Base-by-base conservation (phyloP, 192 early-diverging fungal genomes). In the Haplosporangium gracile region DNA sequence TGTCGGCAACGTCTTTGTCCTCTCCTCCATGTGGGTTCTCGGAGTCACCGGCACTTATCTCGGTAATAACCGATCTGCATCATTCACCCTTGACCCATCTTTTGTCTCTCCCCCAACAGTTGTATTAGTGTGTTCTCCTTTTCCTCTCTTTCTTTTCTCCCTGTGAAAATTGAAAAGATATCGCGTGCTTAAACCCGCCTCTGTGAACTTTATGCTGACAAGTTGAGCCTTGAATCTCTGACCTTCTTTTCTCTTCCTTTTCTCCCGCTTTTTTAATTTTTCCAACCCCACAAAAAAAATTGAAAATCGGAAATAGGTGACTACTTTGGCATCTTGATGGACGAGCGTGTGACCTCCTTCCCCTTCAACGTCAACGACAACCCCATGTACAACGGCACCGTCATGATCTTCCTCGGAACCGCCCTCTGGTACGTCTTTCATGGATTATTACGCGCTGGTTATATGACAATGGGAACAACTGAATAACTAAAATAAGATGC, bases 311-410 rank as follows among this genome's bases (percentile, higher is more conserved):
- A 60, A n/a, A 47, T 84, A 93, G 96, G 97, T 78, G 96, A 97
- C 83, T 98, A 98, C 86, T 98, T 97, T 92, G 97, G 97, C 68
- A 97, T 98, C 70, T 87, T 97, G 74, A 97, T 97, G 96, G 91
- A 94, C 22, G 90, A 93, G 78, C 93, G 95, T 32, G 95, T 98
- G 51, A 97, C 95, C 0, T 94, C 94, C 18, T 97, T 98, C 85
- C 97, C 97, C 8, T 98, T 98, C 92, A 98, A 95, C 82, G 93
- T 97, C 29, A 90, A 95, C 39, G 95, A 96, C 13, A 96, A 98
- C 89, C 97, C 97, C n/a, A 98, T 98, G 97, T 98, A 98, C 82
- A 92, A 92, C 71, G 97, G 97, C 40, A 97, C 97, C 9, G 96
- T 96, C 15, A 87, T 97, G 88, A 94, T 92, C 70, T 98, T 98